Percentiles rank a stretch among this genome's conserved stretches.
Evolutionary conservation across 768 basidiomycete species (phyloP).

Genomic region (Amylocystis lapponica): DNA sequence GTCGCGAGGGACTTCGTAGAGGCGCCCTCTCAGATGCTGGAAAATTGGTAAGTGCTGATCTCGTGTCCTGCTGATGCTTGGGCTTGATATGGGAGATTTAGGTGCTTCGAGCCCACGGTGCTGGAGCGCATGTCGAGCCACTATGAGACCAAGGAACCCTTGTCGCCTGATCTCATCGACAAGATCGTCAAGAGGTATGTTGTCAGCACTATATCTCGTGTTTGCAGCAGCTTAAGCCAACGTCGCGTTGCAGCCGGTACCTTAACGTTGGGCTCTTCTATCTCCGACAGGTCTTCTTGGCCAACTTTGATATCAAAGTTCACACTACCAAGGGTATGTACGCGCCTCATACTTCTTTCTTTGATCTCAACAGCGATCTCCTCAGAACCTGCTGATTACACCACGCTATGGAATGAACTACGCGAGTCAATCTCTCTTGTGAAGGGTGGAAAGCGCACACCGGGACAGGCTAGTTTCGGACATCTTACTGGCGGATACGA

Average conservation of each 20-base stretch:
- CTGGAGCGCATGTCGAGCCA: conserved; percentile 77
- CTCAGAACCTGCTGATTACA: conserved; percentile 62
- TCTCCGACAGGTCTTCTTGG: conserved; percentile 81
- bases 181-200: conserved; percentile 74
- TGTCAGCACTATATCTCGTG: background rate
- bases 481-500: conserved; percentile 77
- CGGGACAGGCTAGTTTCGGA: conserved; percentile 72
- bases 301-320: conserved; percentile 70
- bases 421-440: conserved; percentile 67
- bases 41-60: conserved; percentile 62
- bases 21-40: conserved; percentile 89
- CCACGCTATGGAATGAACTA: conserved; percentile 72
- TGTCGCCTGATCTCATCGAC: conserved; percentile 67
- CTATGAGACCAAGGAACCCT: conserved; percentile 57
- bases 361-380: no score
- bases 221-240: background rate
- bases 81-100: conserved; percentile 11
- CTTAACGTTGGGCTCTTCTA: conserved; percentile 81
- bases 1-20: conserved; percentile 70
- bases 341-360: background rate
- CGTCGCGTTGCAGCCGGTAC: conserved; percentile 36
- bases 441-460: conserved; percentile 48
- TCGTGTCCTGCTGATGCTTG: background rate
- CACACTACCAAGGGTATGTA: conserved; percentile 58
- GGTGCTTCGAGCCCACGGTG: conserved; percentile 81